These are phyloP conservation scores for Picochlorum sp. DNA, from an alignment of 139 green algal genomes.

Conservation along the genomic window DNA sequence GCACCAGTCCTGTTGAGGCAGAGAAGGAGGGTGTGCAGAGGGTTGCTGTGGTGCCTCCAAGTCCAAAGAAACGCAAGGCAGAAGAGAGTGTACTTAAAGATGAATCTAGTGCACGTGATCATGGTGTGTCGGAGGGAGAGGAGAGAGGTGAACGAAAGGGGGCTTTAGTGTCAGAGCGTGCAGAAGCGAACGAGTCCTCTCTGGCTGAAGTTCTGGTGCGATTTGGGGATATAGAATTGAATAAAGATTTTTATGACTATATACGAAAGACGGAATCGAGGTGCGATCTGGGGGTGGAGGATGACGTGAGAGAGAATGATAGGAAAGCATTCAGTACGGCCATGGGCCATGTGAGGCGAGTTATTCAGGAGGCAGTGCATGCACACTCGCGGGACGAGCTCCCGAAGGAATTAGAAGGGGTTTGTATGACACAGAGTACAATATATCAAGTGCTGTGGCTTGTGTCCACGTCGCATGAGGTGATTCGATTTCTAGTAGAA, in stretches of 20 bases:
- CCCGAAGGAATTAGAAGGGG: too few species aligned
- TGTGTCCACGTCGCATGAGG: too few species aligned
- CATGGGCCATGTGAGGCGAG: background rate
- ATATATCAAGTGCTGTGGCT: too few species aligned
- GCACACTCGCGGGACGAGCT: too few species aligned
- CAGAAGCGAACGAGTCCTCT: background rate
- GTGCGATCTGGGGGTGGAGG: background rate
- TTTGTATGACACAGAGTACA: too few species aligned
- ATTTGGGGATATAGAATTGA: conserved; percentile 29
- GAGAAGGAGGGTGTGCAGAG: too few species aligned
- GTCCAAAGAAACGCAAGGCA: conserved; percentile 29
- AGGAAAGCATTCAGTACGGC: background rate
- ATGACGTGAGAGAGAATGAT: conserved; percentile 1
- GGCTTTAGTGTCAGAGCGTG: conserved; percentile 15
- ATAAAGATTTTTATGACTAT: conserved; percentile 26
- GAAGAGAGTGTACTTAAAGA: conserved; percentile 14
- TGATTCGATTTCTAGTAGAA: too few species aligned
- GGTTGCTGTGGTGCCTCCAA: background rate
- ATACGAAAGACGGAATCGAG: conserved; percentile 30
- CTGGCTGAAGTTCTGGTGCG: conserved; percentile 21
- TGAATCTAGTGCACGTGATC: background rate
- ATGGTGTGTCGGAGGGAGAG: background rate
- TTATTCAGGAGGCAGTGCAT: background rate
- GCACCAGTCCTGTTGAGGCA: too few species aligned
- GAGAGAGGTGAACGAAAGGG: background rate